phyloP scores from a whole-genome alignment of 208 protist genomes.

The Leishmania lainsoni region DNA sequence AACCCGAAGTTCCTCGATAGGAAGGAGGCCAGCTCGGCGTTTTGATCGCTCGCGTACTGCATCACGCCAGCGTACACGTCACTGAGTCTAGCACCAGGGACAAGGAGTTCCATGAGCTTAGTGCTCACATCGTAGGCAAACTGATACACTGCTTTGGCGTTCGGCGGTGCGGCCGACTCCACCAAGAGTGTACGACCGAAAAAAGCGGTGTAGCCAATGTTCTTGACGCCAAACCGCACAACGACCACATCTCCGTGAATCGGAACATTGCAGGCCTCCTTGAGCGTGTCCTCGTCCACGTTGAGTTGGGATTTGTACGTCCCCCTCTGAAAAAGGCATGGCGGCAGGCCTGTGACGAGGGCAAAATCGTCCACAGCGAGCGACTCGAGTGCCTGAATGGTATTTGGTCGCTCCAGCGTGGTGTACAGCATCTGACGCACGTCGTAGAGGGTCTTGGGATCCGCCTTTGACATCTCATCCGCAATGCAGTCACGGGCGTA shows the following conservation, averaged over 20 bases:
- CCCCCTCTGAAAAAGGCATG: constrained; percentile 76
- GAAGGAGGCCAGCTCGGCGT: constrained; percentile 48
- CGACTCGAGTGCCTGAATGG: constrained; percentile 71
- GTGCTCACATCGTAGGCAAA: constrained; percentile 81
- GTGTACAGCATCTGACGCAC: constrained; percentile 69
- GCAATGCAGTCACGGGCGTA: constrained; percentile 66
- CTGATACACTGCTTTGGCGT: constrained; percentile 72
- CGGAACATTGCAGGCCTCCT: constrained; percentile 40
- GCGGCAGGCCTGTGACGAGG: constrained; percentile 64
- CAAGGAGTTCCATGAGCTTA: constrained; percentile 63
- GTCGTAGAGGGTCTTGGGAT: constrained; percentile 61
- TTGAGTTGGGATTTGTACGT: constrained; percentile 73
- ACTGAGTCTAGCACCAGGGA: constrained; percentile 52
- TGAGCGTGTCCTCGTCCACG: constrained; percentile 38
- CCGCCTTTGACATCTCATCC: constrained; percentile 44
- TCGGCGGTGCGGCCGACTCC: constrained; percentile 55
- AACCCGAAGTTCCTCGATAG: constrained; percentile 78
- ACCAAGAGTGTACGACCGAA: constrained; percentile 82
- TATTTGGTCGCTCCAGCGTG: constrained; percentile 71
- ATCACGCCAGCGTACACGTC: constrained; percentile 65
- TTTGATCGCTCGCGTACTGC: constrained; percentile 46
- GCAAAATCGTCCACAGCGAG: constrained; percentile 67
- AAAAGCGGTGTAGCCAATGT: constrained; percentile 79
- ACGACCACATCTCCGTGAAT: constrained; percentile 73
- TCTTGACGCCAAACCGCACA: constrained; percentile 80